Evolutionary conservation across 2,329 filamentous ascomycete species (phyloP).

Genomic region (Colletotrichum tofieldiae): DNA sequence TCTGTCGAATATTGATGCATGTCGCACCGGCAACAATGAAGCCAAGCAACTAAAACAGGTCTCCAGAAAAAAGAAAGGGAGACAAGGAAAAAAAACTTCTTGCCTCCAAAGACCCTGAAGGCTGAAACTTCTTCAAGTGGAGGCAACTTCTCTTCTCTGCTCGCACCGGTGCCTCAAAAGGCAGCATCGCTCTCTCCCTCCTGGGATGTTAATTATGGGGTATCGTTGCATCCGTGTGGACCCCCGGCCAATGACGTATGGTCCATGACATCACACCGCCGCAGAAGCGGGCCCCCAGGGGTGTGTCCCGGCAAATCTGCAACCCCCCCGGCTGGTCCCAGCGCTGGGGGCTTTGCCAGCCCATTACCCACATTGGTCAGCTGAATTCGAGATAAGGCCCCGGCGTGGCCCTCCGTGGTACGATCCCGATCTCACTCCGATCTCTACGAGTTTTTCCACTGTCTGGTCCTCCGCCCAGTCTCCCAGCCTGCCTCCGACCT

Average conservation of each 20-base stretch:
- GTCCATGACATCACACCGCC: constrained; percentile 42
- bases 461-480: neutral
- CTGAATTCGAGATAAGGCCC: constrained; percentile 32
- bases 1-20: constrained; percentile 17
- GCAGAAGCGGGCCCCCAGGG: constrained; percentile 10
- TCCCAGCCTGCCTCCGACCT: constrained; percentile 13
- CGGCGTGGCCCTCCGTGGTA: constrained; percentile 30
- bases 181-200: neutral
- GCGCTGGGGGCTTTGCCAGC: neutral
- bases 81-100: neutral
- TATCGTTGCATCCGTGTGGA: constrained; percentile 27
- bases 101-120: constrained; percentile 25
- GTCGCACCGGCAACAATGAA: neutral
- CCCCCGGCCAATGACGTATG: constrained; percentile 34
- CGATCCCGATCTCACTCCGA: constrained; percentile 39
- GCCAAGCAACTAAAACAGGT: neutral
- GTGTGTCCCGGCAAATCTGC: constrained; percentile 31
- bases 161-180: neutral
- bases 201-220: neutral
- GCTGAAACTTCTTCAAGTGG: constrained; percentile 41
- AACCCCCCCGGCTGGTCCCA: neutral
- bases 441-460: constrained; percentile 17
- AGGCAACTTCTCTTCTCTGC: constrained; percentile 4
- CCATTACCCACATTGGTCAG: constrained; percentile 25
- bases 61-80: neutral